These are phyloP conservation scores for Corymbia citriodora DNA, from an alignment of 441 rosid species.

Conservation along the genomic window DNA sequence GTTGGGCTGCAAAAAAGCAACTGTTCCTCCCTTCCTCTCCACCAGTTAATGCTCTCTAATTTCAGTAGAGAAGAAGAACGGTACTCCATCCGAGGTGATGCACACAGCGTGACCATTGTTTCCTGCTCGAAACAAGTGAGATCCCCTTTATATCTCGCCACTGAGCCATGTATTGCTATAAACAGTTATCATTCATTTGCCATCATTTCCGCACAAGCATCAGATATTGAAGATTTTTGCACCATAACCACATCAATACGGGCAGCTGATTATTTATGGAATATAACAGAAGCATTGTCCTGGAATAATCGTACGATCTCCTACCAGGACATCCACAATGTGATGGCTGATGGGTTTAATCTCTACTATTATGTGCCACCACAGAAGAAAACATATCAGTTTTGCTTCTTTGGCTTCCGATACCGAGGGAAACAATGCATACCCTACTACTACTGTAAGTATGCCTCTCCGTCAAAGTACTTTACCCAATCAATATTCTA, in stretches of 20 bases:
- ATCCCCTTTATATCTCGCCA: neutral
- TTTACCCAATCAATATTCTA: fast-evolving
- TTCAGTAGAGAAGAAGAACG: neutral
- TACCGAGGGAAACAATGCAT: too few species aligned
- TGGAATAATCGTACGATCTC: neutral
- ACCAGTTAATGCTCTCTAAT: fast-evolving
- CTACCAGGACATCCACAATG: neutral
- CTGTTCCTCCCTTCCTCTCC: neutral
- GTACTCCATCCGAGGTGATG: too few species aligned
- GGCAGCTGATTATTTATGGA: too few species aligned
- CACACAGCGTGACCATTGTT: neutral
- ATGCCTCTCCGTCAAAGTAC: neutral
- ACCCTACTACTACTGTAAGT: neutral
- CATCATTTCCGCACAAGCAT: fast-evolving
- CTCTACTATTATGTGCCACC: fast-evolving
- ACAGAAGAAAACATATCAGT: fast-evolving
- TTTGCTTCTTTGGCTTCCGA: too few species aligned
- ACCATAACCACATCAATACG: too few species aligned
- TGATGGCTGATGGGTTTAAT: neutral
- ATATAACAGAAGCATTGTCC: too few species aligned
- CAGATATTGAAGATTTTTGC: too few species aligned
- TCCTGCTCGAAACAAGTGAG: neutral
- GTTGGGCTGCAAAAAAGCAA: neutral
- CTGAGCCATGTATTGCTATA: neutral
- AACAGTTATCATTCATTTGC: neutral